These are phyloP conservation scores for Plasmodium inui DNA, from an alignment of 169 alveolate species.

Conservation along the genomic window DNA sequence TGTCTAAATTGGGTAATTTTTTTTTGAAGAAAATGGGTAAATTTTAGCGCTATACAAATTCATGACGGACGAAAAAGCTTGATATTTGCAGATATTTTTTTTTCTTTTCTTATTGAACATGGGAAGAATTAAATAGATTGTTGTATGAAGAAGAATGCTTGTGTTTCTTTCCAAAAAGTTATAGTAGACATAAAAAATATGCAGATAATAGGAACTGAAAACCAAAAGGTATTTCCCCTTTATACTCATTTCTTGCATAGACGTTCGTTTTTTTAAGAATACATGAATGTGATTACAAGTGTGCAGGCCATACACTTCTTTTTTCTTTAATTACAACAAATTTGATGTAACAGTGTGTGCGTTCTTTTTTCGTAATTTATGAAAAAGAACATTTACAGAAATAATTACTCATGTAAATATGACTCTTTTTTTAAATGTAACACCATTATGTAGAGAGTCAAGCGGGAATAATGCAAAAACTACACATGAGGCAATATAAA, in stretches of 20 bases:
- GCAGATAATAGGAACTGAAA: constrained; percentile 4
- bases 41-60: not conserved
- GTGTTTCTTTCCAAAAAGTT: not conserved
- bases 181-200: not conserved
- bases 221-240: constrained; percentile 7
- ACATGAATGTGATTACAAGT: not conserved
- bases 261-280: not conserved
- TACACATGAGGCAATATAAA: not conserved
- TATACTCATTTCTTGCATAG: not conserved
- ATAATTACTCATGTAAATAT: not conserved
- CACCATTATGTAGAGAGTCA: not conserved
- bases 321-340: not conserved
- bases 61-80: not conserved
- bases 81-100: not conserved
- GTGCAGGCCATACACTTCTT: not conserved
- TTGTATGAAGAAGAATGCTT: not conserved
- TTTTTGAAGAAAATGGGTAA: not conserved
- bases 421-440: not conserved
- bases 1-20: not conserved
- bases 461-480: not conserved
- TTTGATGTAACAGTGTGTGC: not conserved
- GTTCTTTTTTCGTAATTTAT: not conserved
- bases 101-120: not conserved
- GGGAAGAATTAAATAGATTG: not conserved
- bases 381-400: not conserved